Percentiles rank a stretch among this genome's conserved stretches.
phyloP scores from a whole-genome alignment of 208 protist genomes.

The Acanthamoeba sp. region DNA sequence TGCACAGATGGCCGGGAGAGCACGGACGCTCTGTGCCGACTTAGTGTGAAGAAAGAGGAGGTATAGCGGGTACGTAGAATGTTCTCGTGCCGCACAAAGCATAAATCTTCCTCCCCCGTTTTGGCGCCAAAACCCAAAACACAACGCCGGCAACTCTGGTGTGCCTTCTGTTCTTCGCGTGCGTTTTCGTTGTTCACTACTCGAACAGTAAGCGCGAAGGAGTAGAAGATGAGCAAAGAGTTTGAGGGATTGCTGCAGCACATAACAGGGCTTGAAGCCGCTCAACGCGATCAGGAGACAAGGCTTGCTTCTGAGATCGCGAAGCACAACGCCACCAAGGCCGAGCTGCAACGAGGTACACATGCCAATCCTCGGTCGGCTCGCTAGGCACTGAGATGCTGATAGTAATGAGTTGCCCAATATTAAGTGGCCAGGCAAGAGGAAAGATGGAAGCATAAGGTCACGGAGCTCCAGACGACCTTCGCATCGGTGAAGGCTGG shows the following conservation, averaged over 20 bases:
- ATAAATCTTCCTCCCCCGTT: too few species aligned
- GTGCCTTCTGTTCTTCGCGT: not conserved
- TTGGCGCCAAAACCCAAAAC: too few species aligned
- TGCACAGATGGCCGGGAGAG: not conserved
- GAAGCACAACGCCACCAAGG: not conserved
- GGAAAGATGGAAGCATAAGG: conserved; percentile 56
- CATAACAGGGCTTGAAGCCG: not conserved
- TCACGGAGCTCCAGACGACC: conserved; percentile 16
- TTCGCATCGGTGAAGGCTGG: not conserved
- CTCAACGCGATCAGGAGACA: conserved; percentile 9
- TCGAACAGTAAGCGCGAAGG: too few species aligned
- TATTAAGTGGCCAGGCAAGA: not conserved
- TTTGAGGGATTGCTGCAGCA: conserved; percentile 29
- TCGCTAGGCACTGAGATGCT: not conserved
- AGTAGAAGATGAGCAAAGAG: not conserved
- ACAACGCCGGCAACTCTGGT: too few species aligned
- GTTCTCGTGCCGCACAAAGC: too few species aligned
- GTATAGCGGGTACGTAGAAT: too few species aligned
- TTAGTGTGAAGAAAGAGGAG: not conserved
- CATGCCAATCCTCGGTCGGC: not conserved
- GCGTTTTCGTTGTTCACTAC: not conserved
- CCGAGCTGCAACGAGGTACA: conserved; percentile 13
- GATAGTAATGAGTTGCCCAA: too few species aligned
- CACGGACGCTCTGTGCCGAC: not conserved
- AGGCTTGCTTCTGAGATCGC: conserved; percentile 14